phyloP scores from a whole-genome alignment of 2,329 filamentous ascomycete genomes.

The Beauveria varroae region DNA sequence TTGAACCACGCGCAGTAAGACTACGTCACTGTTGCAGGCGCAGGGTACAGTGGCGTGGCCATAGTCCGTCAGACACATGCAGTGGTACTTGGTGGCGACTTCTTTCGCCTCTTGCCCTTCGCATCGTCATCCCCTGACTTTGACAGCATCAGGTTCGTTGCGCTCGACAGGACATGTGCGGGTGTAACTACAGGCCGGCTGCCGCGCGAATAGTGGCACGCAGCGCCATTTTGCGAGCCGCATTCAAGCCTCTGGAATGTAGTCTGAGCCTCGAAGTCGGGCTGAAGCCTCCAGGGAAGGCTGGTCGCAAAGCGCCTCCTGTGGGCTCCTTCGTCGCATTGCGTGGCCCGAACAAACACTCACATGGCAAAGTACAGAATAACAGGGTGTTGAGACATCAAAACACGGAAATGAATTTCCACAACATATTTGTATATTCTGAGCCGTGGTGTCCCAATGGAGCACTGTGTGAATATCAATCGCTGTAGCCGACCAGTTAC shows the following conservation, averaged over 20 bases:
- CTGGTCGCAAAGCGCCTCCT: no score
- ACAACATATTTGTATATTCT: background rate
- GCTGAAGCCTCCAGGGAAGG: no score
- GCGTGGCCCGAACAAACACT: no score
- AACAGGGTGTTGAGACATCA: no score
- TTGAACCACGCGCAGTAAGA: background rate
- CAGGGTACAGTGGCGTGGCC: background rate
- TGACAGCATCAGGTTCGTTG: background rate
- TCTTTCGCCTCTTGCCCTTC: background rate
- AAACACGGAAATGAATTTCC: no score
- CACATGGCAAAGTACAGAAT: no score
- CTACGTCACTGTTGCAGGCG: conserved; percentile 2
- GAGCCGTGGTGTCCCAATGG: background rate
- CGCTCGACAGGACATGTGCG: background rate
- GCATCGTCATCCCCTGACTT: background rate
- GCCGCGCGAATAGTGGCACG: background rate
- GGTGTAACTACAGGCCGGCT: background rate
- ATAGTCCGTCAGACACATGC: background rate
- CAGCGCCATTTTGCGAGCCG: background rate
- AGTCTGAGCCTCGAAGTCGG: no score
- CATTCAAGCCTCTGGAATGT: no score
- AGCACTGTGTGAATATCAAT: background rate
- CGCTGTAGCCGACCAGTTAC: background rate
- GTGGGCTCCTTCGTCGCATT: no score
- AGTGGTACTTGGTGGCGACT: background rate